phyloP scores from a whole-genome alignment of 2,329 filamentous ascomycete species.

The Zasmidium cellare region DNA sequence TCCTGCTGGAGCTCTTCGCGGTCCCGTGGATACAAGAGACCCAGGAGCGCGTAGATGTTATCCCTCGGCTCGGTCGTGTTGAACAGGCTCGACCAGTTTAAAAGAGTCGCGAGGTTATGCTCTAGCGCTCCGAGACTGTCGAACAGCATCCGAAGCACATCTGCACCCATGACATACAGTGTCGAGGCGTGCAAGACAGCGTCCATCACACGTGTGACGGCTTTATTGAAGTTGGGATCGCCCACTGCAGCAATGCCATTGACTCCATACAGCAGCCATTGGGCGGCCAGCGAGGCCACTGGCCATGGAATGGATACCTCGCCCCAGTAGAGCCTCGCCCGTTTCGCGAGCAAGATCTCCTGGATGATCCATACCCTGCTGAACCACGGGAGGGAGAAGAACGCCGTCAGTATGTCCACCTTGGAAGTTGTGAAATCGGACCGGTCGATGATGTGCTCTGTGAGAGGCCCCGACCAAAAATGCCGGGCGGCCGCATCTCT shows the following conservation, averaged over 20 bases:
- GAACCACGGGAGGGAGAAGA: neutral
- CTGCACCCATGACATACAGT: neutral
- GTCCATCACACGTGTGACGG: too few relatives aligned
- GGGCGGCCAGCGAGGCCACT: neutral
- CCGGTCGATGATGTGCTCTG: neutral
- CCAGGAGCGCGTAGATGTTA: neutral
- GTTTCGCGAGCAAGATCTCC: neutral
- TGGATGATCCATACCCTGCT: conserved; percentile 3
- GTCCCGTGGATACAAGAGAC: neutral
- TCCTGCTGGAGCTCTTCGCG: neutral
- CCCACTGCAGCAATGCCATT: neutral
- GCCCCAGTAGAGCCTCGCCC: neutral
- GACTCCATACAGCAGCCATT: neutral
- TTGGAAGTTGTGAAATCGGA: neutral
- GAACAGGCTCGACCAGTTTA: neutral
- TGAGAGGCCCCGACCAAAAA: neutral
- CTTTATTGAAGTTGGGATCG: neutral
- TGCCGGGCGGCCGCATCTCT: neutral
- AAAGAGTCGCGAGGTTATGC: neutral
- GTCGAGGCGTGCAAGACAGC: neutral
- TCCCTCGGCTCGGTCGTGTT: neutral
- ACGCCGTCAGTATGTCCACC: neutral
- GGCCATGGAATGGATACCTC: neutral
- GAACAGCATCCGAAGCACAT: neutral
- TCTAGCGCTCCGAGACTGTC: neutral